Evolutionary conservation across 148 eudicot species (phyloP), one percentile per base, ranked within the genome.

Genomic region (Rheum nobile): DNA sequence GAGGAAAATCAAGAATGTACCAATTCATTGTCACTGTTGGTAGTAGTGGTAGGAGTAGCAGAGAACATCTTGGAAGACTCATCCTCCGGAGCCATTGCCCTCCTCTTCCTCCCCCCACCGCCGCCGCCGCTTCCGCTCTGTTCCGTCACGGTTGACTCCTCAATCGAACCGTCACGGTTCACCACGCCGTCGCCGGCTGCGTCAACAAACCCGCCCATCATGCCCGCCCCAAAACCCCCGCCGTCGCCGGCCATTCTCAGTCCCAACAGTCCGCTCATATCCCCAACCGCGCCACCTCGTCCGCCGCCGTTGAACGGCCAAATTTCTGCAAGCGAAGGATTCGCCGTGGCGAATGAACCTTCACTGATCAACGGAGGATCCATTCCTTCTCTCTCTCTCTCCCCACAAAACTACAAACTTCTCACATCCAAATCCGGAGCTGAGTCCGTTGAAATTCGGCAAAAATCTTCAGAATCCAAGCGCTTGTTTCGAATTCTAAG

Each of bases 351-450:
- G 75, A 91, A 91, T 22, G 97, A 89, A 16, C 84, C 82, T 75
- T 91, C 97, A 74, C 73, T 90, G 21, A 91, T 81, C 79, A 91
- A 77, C 54, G 98, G 95, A 78, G 95, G 98, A 83, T 91, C 98
- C 98, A 94, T 94, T 74, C 26, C 10, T 9, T 21, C 3, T 16
- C 12, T 13, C 52, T 13, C n/a, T n/a, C n/a, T n/a, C n/a, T n/a
- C n/a, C 12, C 52, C 52, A 47, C 52, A 48, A 48, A 29, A 32
- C 26, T 61, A 47, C 52, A 48, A 48, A 29, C 67, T 57, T 57
- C 31, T 57, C 21, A 35, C 74, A 72, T 72, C 74, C 52, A 72
- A 72, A 44, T 29, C 37, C 34, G 29, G 5, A 10, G 12, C 38
- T 22, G 48, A 71, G 34, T 46, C 39, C 32, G 17, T 71, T 11